Base-by-base conservation (phyloP, 192 early-diverging fungal species). In the Backusella circina region DNA sequence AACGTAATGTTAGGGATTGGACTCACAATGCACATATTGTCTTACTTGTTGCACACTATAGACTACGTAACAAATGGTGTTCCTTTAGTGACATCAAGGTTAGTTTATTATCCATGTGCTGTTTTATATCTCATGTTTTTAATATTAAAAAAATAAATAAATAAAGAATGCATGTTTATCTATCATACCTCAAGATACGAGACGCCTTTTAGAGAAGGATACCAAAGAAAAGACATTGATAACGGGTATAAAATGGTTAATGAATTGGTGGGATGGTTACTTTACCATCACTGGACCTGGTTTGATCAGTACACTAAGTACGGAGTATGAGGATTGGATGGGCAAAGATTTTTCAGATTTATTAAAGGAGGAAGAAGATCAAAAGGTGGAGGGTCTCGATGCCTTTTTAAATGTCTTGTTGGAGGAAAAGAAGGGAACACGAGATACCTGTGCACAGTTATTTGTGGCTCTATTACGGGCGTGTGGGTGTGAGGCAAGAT, bases 1-100 rank as follows among this genome's bases (percentile, higher is more conserved):
- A 89, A 39, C 83, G 91, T 26, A 74, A 76, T 28, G 68, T 85
- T 15, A 87, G 91, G 23, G 77, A 84, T 5, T 76, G 86, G 75
- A 77, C 86, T 5, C 91, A 92, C 69, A 88, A 91, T 67, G 82
- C 81, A 8, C 91, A 93, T 83, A 74, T 92, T 8, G 57, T 91
- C 0, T 82, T 79, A 28, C 77, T 93, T 15, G 71, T 92, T 6
- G 81, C 79, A 13, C 86, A 88, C 51, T 88, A 82, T 15, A 77
- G 82, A 16, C 67, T 82, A 41, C 84, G 91, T 7, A 93, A 93
- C 72, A 32, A 71, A 32, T 91, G 91, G 90, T 86, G 87, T 77
- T 51, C 83, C 51, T 73, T 80, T 33, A 10, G 44, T 16, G 74
- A 87, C 28, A 71, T 86, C 30, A 76, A 86, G 70, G 86, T 76